phyloP scores from a whole-genome alignment of 768 basidiomycete species.

The Tulasnella sp. region DNA sequence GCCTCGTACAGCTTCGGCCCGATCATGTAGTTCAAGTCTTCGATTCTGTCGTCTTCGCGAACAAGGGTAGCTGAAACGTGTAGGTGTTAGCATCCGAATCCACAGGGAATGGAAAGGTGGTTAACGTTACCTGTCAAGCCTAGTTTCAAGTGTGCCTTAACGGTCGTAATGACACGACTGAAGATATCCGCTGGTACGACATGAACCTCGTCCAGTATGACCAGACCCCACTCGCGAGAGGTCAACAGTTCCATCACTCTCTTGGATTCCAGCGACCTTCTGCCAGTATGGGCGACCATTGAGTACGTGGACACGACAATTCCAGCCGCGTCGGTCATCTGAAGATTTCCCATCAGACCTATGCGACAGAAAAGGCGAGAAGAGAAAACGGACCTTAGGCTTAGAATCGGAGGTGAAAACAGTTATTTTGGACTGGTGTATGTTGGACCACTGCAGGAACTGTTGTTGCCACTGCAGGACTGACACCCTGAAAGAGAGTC shows the following conservation, averaged over 20 bases:
- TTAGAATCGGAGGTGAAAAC: conserved; percentile 96
- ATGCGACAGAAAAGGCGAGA: no score
- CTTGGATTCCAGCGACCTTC: conserved; percentile 94
- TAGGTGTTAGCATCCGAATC: neutral
- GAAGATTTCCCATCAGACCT: neutral
- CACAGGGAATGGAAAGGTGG: neutral
- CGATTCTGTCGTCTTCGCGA: conserved; percentile 97
- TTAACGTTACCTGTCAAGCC: conserved; percentile 72
- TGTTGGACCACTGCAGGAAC: conserved; percentile 98
- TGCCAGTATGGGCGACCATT: conserved; percentile 98
- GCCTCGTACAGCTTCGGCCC: conserved; percentile 99
- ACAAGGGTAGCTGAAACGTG: conserved; percentile 73
- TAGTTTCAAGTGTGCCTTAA: conserved; percentile 97
- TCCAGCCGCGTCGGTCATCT: conserved; percentile 96
- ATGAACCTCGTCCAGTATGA: conserved; percentile 98
- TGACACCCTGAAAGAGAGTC: conserved; percentile 15
- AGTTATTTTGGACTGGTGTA: conserved; percentile 94
- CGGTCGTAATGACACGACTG: conserved; percentile 91
- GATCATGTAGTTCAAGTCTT: conserved; percentile 97
- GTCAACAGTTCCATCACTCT: conserved; percentile 99
- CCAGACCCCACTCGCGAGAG: conserved; percentile 98
- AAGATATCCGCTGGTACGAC: conserved; percentile 99
- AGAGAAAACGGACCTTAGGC: conserved; percentile 64
- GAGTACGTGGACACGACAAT: conserved; percentile 99
- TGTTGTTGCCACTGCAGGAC: conserved; percentile 99